Base-by-base conservation (phyloP, 345 rosid genomes). In the Lepidium africanum region DNA sequence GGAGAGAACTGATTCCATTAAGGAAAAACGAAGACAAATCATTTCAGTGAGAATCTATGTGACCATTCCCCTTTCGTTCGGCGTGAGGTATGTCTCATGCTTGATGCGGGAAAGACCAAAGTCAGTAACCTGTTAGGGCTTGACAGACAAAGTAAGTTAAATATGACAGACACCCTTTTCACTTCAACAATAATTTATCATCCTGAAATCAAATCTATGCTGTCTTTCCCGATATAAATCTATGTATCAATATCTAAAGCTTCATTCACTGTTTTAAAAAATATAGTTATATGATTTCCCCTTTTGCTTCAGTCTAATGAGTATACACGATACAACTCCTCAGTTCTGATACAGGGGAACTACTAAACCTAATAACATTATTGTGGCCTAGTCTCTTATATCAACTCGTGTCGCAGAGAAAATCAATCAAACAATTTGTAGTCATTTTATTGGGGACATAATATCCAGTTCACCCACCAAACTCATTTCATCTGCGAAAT, bases 71-170 rank as follows among this genome's bases (percentile, higher is more conserved):
- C 84, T 86, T 73, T 95, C 97, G 3, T 83, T 86, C 9, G 99
- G 85, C 42, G 85, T 79, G 58, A 90, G 83, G 78, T 74, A 91
- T 5, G 99, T 85, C 84, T 86, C 95, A 41, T 85, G 95, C 81
- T 90, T 94, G 62, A 93, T 82, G 61, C 97, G 95, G 9, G 98
- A 93, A 64, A 93, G 83, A 74, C 98, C 98, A 85, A 93, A 94
- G 82, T 94, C 99, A 47, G 94, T 91, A 73, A 93, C 98, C 97
- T 90, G 80, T 64, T 63, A 41, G 30, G 75, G 54, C 65, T n/a
- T 41, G 60, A 65, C 36, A 63, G 60, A 65, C 36, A 64, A 8
- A 23, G 17, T 65, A 45, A 42, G 56, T 63, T 50, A 43, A 36
- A 36, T 16, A 54, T 69, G 62, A 51, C 37, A 55, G 47, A 14